A percentile compares a stretch with the other conserved stretches of the same genome.
Evolutionary conservation across 257 asterid species (phyloP).

Genomic region (Perilla frutescens): DNA sequence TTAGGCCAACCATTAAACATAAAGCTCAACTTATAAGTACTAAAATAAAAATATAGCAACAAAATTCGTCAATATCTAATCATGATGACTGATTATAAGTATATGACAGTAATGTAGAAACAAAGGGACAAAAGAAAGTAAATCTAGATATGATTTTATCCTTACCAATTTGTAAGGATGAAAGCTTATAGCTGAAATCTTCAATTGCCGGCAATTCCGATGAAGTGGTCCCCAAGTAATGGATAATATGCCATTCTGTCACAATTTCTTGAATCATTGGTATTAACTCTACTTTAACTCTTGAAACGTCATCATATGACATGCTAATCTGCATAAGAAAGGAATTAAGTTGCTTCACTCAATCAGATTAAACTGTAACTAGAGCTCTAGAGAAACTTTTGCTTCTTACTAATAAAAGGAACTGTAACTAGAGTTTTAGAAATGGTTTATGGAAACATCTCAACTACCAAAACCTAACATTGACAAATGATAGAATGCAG

Average conservation of each 20-base stretch:
- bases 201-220: slow-evolving; percentile 81
- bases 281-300: slow-evolving; percentile 72
- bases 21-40: slow-evolving; percentile 18
- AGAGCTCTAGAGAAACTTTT: not conserved
- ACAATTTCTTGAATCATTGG: slow-evolving; percentile 88
- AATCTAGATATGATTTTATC: slow-evolving; percentile 29
- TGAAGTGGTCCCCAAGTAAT: slow-evolving; percentile 80
- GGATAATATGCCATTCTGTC: slow-evolving; percentile 90
- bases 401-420: not conserved
- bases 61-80: slow-evolving; percentile 8
- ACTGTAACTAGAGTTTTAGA: slow-evolving; percentile 9
- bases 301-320: slow-evolving; percentile 76
- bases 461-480: slow-evolving; percentile 17
- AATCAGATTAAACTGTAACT: not conserved
- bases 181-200: slow-evolving; percentile 88
- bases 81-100: slow-evolving; percentile 23
- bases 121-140: slow-evolving; percentile 24
- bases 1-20: slow-evolving; percentile 17
- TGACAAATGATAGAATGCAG: not conserved
- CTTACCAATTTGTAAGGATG: slow-evolving; percentile 88
- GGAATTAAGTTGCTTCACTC: slow-evolving; percentile 24
- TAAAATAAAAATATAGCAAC: slow-evolving; percentile 2
- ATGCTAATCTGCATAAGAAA: slow-evolving; percentile 72
- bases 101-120: slow-evolving; percentile 14
- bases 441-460: slow-evolving; percentile 14